These are phyloP conservation scores for Phytophthora kernoviae DNA, from an alignment of 352 stramenopile genomes.

Conservation along the genomic window DNA sequence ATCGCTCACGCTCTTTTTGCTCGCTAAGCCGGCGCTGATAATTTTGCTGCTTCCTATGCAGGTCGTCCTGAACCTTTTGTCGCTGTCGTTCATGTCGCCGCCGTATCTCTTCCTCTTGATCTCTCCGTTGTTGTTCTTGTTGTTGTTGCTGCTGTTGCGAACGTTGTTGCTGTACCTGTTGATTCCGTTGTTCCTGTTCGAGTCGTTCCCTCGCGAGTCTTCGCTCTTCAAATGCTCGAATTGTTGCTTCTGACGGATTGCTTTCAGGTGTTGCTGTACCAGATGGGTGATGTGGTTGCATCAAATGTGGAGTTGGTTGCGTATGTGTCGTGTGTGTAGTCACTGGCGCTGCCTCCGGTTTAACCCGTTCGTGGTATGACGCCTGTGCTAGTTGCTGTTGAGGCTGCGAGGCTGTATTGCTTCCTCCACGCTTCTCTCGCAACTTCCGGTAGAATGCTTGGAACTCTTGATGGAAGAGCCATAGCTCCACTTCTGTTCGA, in stretches of 20 bases:
- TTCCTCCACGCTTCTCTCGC: constrained; percentile 22
- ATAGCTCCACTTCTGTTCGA: constrained; percentile 75
- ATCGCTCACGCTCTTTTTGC: constrained; percentile 34
- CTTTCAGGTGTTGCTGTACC: not conserved
- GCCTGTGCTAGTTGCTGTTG: constrained; percentile 16
- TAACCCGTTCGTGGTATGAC: constrained; percentile 22
- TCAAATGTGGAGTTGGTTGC: not conserved
- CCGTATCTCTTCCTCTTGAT: constrained; percentile 18
- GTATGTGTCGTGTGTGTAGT: constrained; percentile 7
- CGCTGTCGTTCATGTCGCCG: constrained; percentile 28
- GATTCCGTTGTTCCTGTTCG: constrained; percentile 15
- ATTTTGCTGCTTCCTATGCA: constrained; percentile 33
- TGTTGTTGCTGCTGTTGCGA: constrained; percentile 12
- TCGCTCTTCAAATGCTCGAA: constrained; percentile 36
- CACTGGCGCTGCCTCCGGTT: constrained; percentile 16
- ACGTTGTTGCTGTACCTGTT: constrained; percentile 18
- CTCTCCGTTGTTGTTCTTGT: constrained; percentile 1
- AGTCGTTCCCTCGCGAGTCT: constrained; percentile 34
- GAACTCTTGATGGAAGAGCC: constrained; percentile 74
- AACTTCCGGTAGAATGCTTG: constrained; percentile 62
- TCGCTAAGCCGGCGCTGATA: constrained; percentile 30
- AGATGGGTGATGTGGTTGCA: constrained; percentile 2
- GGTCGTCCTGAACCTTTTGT: constrained; percentile 25
- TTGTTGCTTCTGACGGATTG: constrained; percentile 27
- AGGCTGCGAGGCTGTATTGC: not conserved